These are phyloP conservation scores for Oldenlandia corymbosa DNA, from an alignment of 257 asterid genomes.

Conservation along the genomic window DNA sequence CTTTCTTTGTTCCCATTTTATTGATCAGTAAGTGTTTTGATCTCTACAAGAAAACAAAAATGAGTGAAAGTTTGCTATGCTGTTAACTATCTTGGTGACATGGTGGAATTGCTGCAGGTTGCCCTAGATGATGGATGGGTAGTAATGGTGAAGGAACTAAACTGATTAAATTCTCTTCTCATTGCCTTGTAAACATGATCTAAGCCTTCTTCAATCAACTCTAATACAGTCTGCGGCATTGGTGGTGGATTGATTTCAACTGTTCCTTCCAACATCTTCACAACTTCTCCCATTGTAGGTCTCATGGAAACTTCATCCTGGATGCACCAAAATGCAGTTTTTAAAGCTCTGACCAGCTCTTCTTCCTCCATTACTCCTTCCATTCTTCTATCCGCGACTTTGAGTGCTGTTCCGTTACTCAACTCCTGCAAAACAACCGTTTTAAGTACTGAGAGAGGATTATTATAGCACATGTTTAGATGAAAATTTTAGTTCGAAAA, in stretches of 20 bases:
- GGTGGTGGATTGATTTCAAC: slow-evolving; percentile 58
- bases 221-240: slow-evolving; percentile 78
- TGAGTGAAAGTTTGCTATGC: no score
- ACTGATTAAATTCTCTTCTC: slow-evolving; percentile 74
- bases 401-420: slow-evolving; percentile 42
- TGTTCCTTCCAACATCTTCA: slow-evolving; percentile 83
- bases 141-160: slow-evolving; percentile 58
- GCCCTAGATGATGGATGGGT: slow-evolving; percentile 68
- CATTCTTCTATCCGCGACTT: slow-evolving; percentile 59
- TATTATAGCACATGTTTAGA: no score
- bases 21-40: no score
- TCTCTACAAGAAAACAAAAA: neutral
- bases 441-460: no score
- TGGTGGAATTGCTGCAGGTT: slow-evolving; percentile 73
- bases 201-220: slow-evolving; percentile 79
- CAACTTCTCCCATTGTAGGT: slow-evolving; percentile 89
- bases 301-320: slow-evolving; percentile 71
- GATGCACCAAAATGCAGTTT: slow-evolving; percentile 82
- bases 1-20: no score
- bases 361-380: slow-evolving; percentile 59
- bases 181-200: slow-evolving; percentile 79
- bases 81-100: slow-evolving; percentile 67
- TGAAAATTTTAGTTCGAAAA: no score
- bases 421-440: slow-evolving; percentile 56
- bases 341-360: slow-evolving; percentile 53